Evolutionary conservation across 140 eudicot genomes (phyloP).

Genomic region (Oenanthe javanica): DNA sequence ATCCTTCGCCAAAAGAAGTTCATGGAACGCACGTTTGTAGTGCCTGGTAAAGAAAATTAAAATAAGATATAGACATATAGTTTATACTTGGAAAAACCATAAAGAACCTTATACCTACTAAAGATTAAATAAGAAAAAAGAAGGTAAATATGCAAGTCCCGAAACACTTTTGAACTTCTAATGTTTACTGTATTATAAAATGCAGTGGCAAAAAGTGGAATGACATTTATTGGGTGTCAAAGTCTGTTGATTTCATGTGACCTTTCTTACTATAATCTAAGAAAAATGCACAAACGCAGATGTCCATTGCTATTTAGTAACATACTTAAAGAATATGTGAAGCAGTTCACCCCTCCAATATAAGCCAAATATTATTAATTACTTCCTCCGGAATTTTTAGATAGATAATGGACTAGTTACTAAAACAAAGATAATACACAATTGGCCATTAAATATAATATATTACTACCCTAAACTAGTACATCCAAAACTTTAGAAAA

Average conservation of each 20-base stretch:
- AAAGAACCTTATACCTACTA: background rate
- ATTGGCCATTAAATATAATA: background rate
- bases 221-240: background rate
- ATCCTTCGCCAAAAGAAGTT: conserved; percentile 39
- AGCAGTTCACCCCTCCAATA: background rate
- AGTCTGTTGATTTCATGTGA: background rate
- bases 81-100: background rate
- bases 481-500: background rate
- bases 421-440: background rate
- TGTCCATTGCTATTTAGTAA: background rate
- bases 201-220: background rate
- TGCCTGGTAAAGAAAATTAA: conserved; percentile 33
- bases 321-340: background rate
- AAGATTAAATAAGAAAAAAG: background rate
- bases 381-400: background rate
- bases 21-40: conserved; percentile 58
- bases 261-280: background rate
- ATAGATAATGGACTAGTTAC: background rate
- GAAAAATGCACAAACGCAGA: background rate
- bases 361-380: background rate
- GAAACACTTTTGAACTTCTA: background rate
- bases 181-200: background rate
- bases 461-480: too few relatives aligned
- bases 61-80: background rate
- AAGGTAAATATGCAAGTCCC: background rate